These are phyloP conservation scores for Nicotiana attenuata DNA, from an alignment of 257 asterid species.

Conservation along the genomic window DNA sequence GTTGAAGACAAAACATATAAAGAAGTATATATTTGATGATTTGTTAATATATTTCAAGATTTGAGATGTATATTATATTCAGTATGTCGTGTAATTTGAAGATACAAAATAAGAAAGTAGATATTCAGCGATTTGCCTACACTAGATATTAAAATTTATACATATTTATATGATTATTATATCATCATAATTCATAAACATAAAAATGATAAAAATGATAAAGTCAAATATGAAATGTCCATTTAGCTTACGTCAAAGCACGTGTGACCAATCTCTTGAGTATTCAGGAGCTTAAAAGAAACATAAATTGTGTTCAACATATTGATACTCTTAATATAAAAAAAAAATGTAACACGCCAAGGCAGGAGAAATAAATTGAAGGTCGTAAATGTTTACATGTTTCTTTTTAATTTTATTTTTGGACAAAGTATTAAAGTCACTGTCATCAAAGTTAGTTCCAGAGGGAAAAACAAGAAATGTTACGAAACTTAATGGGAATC, in stretches of 20 bases:
- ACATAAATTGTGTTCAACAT: neutral
- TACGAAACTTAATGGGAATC: neutral
- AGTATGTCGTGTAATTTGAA: too few relatives aligned
- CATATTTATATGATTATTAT: neutral
- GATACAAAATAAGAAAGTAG: neutral
- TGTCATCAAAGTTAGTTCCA: neutral
- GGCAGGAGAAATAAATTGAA: neutral
- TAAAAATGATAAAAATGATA: neutral
- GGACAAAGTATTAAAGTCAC: neutral
- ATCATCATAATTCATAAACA: neutral
- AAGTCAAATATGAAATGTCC: neutral
- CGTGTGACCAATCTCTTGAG: neutral
- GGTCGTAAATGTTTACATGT: neutral
- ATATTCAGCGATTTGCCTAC: neutral
- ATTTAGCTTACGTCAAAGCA: neutral
- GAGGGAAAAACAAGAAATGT: neutral
- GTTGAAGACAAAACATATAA: neutral
- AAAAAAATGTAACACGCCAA: neutral
- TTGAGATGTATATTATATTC: neutral
- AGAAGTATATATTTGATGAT: neutral
- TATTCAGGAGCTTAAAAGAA: neutral
- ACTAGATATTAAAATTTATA: neutral
- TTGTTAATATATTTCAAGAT: neutral
- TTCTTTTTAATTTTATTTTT: too few relatives aligned
- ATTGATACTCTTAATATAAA: neutral